Evolutionary conservation across 768 basidiomycete species (phyloP).

Genomic region (Amanita thiersii): DNA sequence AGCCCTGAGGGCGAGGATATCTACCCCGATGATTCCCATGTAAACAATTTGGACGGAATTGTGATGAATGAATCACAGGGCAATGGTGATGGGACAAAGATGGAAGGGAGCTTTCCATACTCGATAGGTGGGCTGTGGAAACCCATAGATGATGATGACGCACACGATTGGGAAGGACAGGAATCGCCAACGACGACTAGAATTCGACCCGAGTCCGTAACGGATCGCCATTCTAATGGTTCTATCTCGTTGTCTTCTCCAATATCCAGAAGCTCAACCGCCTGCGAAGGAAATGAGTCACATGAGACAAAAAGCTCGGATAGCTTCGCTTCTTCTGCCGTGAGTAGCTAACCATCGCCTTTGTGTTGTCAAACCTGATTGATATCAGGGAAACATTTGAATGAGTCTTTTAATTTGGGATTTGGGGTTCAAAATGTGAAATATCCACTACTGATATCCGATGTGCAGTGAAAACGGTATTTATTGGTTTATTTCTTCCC

Average conservation of each 20-base stretch:
- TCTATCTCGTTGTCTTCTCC: not conserved
- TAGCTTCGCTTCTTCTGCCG: not conserved
- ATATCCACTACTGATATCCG: slow-evolving; percentile 8
- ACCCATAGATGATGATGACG: not conserved
- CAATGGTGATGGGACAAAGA: too few relatives aligned
- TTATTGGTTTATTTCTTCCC: slow-evolving; percentile 6
- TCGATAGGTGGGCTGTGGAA: too few relatives aligned
- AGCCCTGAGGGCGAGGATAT: not conserved
- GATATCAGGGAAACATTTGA: too few relatives aligned
- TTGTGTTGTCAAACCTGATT: not conserved
- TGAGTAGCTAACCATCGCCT: not conserved
- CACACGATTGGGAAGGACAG: not conserved
- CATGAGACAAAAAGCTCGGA: not conserved
- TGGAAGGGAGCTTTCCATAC: too few relatives aligned
- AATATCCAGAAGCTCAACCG: not conserved
- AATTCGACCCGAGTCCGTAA: not conserved
- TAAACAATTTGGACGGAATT: too few relatives aligned
- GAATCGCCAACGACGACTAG: not conserved
- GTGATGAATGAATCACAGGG: too few relatives aligned
- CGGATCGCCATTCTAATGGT: not conserved
- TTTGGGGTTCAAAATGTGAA: slow-evolving; percentile 2
- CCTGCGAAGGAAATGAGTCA: not conserved
- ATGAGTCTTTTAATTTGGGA: slow-evolving; percentile 6
- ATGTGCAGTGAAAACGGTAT: slow-evolving; percentile 3
- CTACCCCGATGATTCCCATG: not conserved